A percentile compares a stretch with the other conserved stretches of the same genome.
These are phyloP conservation scores for Podospora appendiculata DNA, from an alignment of 495 filamentous ascomycete species.

Conservation along the genomic window DNA sequence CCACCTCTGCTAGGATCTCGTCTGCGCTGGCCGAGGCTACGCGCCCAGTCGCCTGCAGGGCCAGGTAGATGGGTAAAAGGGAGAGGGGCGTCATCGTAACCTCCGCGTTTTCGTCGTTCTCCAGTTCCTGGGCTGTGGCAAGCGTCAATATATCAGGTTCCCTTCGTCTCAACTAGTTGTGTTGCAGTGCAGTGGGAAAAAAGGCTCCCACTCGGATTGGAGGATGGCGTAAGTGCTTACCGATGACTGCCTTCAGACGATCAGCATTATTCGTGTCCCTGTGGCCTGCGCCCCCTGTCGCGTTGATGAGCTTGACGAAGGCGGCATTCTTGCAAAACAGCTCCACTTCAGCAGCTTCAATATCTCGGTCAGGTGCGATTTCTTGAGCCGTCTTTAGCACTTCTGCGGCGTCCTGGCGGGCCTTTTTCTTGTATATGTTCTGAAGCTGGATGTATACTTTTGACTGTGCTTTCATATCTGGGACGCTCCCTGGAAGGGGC, in stretches of 20 bases:
- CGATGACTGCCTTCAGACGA: conserved; percentile 21
- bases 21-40: conserved; percentile 30
- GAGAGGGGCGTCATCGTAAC: conserved; percentile 44
- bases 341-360: conserved; percentile 74
- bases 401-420: conserved; percentile 69
- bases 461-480: conserved; percentile 97
- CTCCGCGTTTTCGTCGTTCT: conserved; percentile 34
- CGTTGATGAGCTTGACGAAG: conserved; percentile 78
- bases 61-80: conserved; percentile 71
- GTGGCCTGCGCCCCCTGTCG: conserved; percentile 17
- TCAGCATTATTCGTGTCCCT: conserved; percentile 10
- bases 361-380: conserved; percentile 42
- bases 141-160: conserved; percentile 6
- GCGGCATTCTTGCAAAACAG: conserved; percentile 93
- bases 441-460: conserved; percentile 87
- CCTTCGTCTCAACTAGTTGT: background rate
- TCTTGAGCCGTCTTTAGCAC: conserved; percentile 62
- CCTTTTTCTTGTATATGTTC: conserved; percentile 89
- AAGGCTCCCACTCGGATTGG: background rate
- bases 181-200: background rate
- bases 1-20: conserved; percentile 30
- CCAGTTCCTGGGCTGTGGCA: conserved; percentile 28
- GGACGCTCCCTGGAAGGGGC: conserved; percentile 79
- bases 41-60: conserved; percentile 52
- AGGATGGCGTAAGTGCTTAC: conserved; percentile 16